Base-by-base conservation (phyloP, 2,329 filamentous ascomycete genomes). In the Aspergillus unguis region DNA sequence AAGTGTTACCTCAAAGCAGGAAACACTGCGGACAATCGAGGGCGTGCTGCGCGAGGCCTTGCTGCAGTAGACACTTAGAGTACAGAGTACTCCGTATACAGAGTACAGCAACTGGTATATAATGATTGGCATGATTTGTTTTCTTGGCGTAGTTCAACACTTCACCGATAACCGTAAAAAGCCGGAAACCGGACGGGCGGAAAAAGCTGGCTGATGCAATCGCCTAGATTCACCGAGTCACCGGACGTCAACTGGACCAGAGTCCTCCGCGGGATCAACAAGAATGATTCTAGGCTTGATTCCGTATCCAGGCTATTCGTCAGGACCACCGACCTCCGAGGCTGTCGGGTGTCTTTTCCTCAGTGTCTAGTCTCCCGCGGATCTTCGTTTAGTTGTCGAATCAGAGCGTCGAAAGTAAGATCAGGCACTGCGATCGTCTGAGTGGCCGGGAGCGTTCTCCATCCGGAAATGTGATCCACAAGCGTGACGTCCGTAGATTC, bases 1-100 rank as follows among this genome's bases (percentile, higher is more conserved):
- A 6, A 81, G 80, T 52, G 65, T 80, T 59, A 80, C 76, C 1
- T 78, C 77, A 0, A 72, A 67, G 25, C 58, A 64, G n/a, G 71
- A 75, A 48, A 72, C 72, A 4, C 48, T 80, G 38, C 60, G 57
- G 25, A 67, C 62, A 38, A 62, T 79, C 41, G 75, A 80, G 62
- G 64, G 55, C 4, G 40, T 72, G 37, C 65, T 79, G 6, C 64
- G 71, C 32, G 58, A 61, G n/a, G 68, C 69, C 6, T 59, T 75
- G 50, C 32, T 69, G 4, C 65, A 56, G 47, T 7, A 32, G 25
- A n/a, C 29, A 32, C 11, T 6, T 6, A 17, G 17, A 17, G 17
- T 17, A 17, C 17, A 17, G 17, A 17, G 17, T 17, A 17, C 17
- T 17, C 17, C 17, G 17, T 17, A 17, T 17, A 17, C 17, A 17